Evolutionary conservation across 2,329 filamentous ascomycete genomes (phyloP), one percentile per base, ranked within the genome.

Genomic region (Aurifilum marmelostoma): DNA sequence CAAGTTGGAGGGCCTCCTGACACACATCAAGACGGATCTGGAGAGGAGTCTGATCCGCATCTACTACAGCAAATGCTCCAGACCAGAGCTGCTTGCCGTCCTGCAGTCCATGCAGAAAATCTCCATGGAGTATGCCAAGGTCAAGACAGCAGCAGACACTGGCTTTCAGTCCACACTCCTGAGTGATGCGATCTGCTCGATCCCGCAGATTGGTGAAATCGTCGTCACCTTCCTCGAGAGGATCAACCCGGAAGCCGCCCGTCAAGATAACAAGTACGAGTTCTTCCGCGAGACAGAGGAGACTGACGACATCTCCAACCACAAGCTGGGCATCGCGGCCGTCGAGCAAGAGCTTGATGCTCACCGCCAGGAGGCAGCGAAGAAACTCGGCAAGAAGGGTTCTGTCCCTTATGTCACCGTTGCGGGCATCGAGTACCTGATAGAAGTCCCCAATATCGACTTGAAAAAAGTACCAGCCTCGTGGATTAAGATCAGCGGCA

Each of bases 21-120:
- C 85, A 34, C 91, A 86, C 69, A 90, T 91, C 71, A 93, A 87
- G 76, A 89, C 87, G 7, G 96, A 99, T 76, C 87, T 99, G 7
- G 96, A 99, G 80, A 94, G 96, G 74, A 96, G 92, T 71, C 83
- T 99, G 60, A 94, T 98, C 75, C 89, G 96, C 59, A 97, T 99
- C 69, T 99, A 98, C 82, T 99, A 99, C 79, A 94, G 94, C 63
- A 97, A 97, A 81, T 98, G 94, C 78, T 92, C 92, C 0, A 89
- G 96, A 0, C 91, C 94, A 0, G 96, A 99, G 79, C 88, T 99
- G 4, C 84, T 98, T 2, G 88, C 88, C 0, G 91, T 97, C 5
- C 84, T 99, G 1, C 94, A 98, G 78, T 92, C 92, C 0, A 83
- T 99, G 68, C 94, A 97, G 75, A 87, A 84, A 69, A 93, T 98